A percentile compares a stretch with the other conserved stretches of the same genome.
Evolutionary conservation across 2,329 filamentous ascomycete genomes (phyloP).

Genomic region (Cryphonectria japonica): DNA sequence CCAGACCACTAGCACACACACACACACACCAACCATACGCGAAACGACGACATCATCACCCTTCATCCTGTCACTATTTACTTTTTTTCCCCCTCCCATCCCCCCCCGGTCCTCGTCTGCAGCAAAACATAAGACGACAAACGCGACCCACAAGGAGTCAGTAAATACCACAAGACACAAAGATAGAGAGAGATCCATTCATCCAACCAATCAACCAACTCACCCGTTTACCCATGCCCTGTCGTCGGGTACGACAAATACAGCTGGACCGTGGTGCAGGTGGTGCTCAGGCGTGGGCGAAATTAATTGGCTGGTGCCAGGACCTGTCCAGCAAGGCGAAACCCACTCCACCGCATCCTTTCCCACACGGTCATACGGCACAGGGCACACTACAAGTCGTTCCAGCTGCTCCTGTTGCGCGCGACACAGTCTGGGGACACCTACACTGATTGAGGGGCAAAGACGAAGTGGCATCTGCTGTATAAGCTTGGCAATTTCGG

Average conservation of each 20-base stretch:
- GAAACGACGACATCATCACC: neutral
- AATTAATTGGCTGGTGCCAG: constrained; percentile 38
- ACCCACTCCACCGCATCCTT: constrained; percentile 13
- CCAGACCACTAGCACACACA: neutral
- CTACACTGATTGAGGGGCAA: neutral
- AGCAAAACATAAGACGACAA: constrained; percentile 5
- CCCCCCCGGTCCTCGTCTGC: neutral
- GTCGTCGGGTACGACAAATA: constrained; percentile 28
- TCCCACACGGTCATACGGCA: constrained; percentile 10
- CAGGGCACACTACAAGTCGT: constrained; percentile 4
- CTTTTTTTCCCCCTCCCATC: neutral
- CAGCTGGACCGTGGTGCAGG: constrained; percentile 14
- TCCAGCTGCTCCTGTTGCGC: neutral
- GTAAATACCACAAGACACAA: neutral
- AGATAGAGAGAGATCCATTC: neutral
- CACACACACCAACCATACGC: neutral
- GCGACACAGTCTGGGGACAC: constrained; percentile 19
- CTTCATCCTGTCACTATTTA: neutral
- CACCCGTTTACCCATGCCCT: constrained; percentile 25
- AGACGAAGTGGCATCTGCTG: neutral
- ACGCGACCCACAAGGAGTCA: neutral
- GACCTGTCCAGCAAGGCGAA: constrained; percentile 13
- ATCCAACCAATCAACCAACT: neutral
- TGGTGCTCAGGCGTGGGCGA: constrained; percentile 31
- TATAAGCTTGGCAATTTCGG: neutral